phyloP scores from a whole-genome alignment of 331 rosid species.

The Acacia pycnantha region DNA sequence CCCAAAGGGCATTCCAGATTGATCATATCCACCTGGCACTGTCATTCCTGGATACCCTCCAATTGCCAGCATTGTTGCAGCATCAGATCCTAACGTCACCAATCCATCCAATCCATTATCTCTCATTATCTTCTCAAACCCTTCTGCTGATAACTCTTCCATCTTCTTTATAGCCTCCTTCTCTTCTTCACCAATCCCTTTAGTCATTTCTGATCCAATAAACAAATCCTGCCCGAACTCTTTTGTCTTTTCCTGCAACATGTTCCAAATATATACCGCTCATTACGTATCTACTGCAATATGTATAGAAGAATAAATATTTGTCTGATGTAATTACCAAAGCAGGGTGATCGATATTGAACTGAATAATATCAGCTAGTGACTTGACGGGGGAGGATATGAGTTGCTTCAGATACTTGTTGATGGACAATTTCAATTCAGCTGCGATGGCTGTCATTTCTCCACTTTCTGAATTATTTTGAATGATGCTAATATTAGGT shows the following conservation, averaged over 20 bases:
- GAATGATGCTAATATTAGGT: background rate
- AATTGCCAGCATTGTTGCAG: slow-evolving; percentile 39
- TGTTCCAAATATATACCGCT: background rate
- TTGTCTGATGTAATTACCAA: background rate
- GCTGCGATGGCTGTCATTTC: background rate
- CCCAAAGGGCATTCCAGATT: slow-evolving; percentile 54
- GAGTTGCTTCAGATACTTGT: background rate
- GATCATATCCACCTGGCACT: slow-evolving; percentile 65
- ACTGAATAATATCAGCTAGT: background rate
- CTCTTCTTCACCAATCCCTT: slow-evolving; percentile 44
- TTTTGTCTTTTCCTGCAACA: background rate
- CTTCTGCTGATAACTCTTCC: slow-evolving; percentile 40
- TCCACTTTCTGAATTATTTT: background rate
- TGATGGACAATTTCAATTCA: background rate
- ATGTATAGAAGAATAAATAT: no score
- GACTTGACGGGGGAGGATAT: background rate
- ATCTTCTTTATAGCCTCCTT: slow-evolving; percentile 37
- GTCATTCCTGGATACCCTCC: slow-evolving; percentile 71
- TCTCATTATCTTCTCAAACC: slow-evolving; percentile 55
- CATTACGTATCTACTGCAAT: background rate
- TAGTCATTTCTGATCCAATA: slow-evolving; percentile 39
- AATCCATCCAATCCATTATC: slow-evolving; percentile 50
- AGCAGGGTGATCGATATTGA: background rate
- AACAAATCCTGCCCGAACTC: no score
- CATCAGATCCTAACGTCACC: slow-evolving; percentile 41